Conservation (phyloP, 2,329 filamentous ascomycete genomes). For the Massarina eburnea region DNA sequence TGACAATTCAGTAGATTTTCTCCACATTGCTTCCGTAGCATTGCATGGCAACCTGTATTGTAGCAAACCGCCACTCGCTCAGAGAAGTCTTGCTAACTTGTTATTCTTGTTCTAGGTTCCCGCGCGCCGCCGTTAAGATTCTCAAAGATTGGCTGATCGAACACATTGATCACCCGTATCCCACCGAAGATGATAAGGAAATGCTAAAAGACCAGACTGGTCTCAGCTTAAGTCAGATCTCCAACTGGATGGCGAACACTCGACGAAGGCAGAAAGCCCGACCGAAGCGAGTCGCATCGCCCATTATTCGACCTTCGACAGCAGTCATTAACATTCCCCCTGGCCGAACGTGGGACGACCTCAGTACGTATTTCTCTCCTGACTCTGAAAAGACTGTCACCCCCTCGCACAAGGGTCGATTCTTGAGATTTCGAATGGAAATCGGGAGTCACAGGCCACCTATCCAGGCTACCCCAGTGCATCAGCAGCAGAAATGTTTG, state of each 20-base stretch:
- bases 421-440: constrained; percentile 24
- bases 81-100: background rate
- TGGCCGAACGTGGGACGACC: constrained; percentile 55
- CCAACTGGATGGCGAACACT: constrained; percentile 91
- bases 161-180: constrained; percentile 82
- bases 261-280: constrained; percentile 78
- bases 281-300: constrained; percentile 67
- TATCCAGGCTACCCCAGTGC: constrained; percentile 4
- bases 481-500: constrained; percentile 26
- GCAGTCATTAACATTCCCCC: constrained; percentile 74
- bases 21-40: background rate
- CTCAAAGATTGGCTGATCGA: constrained; percentile 83
- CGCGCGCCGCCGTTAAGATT: constrained; percentile 75
- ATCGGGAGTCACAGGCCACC: constrained; percentile 4
- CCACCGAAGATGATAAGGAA: constrained; percentile 83
- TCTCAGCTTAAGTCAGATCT: constrained; percentile 79
- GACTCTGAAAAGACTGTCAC: constrained; percentile 17
- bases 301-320: constrained; percentile 63
- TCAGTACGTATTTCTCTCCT: constrained; percentile 33
- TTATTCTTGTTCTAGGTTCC: constrained; percentile 56
- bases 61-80: background rate
- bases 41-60: too few relatives aligned
- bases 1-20: background rate
- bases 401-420: constrained; percentile 18
- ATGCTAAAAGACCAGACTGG: constrained; percentile 76